These are phyloP conservation scores for Xylaria telfairii DNA, from an alignment of 495 filamentous ascomycete genomes.

Conservation along the genomic window DNA sequence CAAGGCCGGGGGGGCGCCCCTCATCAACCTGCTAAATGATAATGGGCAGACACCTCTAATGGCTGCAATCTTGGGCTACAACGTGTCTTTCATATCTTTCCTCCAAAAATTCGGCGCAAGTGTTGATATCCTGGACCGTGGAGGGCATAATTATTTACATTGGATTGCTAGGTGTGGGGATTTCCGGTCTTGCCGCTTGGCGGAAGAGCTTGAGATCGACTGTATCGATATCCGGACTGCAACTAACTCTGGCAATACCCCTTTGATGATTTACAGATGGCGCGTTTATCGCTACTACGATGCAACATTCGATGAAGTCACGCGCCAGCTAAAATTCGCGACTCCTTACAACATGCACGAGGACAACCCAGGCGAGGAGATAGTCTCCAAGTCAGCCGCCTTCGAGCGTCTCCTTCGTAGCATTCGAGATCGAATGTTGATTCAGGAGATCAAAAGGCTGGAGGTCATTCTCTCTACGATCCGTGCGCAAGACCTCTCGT, in stretches of 20 bases:
- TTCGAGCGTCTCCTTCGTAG: constrained; percentile 15
- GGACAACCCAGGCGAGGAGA: not conserved
- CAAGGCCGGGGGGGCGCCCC: not conserved
- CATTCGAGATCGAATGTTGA: constrained; percentile 9
- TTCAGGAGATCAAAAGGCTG: not conserved
- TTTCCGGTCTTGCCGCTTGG: not conserved
- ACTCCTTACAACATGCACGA: not conserved
- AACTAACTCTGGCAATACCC: not conserved
- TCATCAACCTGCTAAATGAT: not conserved
- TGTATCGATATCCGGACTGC: constrained; percentile 1
- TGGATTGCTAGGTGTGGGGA: not conserved
- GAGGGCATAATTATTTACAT: not conserved
- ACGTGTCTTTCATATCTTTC: not conserved
- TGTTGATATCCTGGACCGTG: not conserved
- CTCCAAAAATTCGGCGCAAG: not conserved
- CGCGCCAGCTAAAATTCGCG: accelerated
- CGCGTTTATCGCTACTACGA: not conserved
- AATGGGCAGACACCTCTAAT: not conserved
- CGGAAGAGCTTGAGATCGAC: not conserved
- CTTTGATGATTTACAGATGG: not conserved
- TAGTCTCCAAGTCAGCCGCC: not conserved
- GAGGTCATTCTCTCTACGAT: not conserved
- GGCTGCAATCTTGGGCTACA: not conserved
- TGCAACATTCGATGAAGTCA: not conserved
- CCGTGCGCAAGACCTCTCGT: not conserved